Evolutionary conservation across 495 filamentous ascomycete species (phyloP).

Genomic region (Opeltia flavorubescens): DNA sequence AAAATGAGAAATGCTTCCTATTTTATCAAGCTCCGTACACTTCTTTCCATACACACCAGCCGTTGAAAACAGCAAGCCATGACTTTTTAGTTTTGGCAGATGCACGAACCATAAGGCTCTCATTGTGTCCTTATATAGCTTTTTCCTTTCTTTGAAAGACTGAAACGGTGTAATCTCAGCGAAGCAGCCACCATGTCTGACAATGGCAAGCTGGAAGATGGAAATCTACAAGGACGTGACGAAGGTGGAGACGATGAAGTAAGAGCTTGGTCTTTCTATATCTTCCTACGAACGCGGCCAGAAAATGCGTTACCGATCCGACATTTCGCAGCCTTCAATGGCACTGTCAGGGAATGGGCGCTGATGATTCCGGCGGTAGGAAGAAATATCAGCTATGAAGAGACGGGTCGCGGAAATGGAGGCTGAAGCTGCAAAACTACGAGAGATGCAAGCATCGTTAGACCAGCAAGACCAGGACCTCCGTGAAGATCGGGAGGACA

Average conservation of each 20-base stretch:
- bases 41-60: too few relatives aligned
- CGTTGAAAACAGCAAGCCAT: neutral
- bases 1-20: neutral
- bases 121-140: neutral
- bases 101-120: neutral
- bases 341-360: conserved; percentile 12
- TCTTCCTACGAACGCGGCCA: neutral
- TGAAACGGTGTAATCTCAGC: neutral
- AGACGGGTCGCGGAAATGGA: conserved; percentile 97
- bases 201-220: conserved; percentile 13
- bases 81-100: neutral
- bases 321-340: conserved; percentile 5
- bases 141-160: too few relatives aligned
- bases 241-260: conserved; percentile 22
- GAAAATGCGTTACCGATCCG: neutral
- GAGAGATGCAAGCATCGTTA: conserved; percentile 87
- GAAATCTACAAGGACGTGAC: conserved; percentile 13
- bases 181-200: conserved; percentile 13
- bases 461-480: conserved; percentile 74
- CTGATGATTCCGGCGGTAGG: conserved; percentile 33
- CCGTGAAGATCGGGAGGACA: conserved; percentile 86
- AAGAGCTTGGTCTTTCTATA: conserved; percentile 17
- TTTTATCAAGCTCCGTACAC: too few relatives aligned
- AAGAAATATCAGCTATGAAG: conserved; percentile 98
- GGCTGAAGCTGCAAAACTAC: conserved; percentile 85